Percentiles rank a stretch among this genome's conserved stretches.
Conservation (phyloP, 75 land plant genomes). For the Larix kaempferi region DNA sequence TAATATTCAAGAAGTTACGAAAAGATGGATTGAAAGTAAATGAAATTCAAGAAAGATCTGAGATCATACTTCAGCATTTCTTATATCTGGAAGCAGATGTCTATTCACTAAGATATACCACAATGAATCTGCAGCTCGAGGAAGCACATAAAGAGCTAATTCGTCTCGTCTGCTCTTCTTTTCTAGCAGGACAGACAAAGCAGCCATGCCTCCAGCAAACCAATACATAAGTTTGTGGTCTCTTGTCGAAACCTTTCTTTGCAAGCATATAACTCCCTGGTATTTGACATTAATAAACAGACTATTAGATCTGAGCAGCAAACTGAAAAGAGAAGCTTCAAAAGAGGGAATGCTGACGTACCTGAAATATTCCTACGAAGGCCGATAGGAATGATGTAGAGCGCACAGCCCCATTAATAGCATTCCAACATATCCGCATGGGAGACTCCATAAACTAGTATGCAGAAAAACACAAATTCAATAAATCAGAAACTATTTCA, state of each 20-base stretch:
- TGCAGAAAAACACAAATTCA: conserved; percentile 9
- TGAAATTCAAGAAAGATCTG: not conserved
- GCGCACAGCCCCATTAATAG: conserved; percentile 76
- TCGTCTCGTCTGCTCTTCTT: conserved; percentile 85
- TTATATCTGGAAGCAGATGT: conserved; percentile 79
- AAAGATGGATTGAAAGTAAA: not conserved
- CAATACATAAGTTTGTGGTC: conserved; percentile 90
- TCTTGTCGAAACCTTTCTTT: conserved; percentile 75
- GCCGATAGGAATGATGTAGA: conserved; percentile 94
- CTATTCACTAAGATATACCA: conserved; percentile 94
- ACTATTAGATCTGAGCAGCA: not conserved
- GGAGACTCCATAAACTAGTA: conserved; percentile 40
- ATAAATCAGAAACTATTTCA: not conserved
- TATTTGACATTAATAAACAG: not conserved
- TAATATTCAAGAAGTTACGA: not conserved
- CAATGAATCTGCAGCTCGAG: conserved; percentile 90
- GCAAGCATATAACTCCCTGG: conserved; percentile 76
- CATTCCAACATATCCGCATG: conserved; percentile 68
- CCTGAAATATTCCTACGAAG: conserved; percentile 96
- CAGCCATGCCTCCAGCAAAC: conserved; percentile 79
- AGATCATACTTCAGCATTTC: conserved; percentile 78
- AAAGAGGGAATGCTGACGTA: conserved; percentile 15
- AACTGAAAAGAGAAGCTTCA: not conserved
- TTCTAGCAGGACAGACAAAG: conserved; percentile 80
- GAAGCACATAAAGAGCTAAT: conserved; percentile 92